Evolutionary conservation across 495 filamentous ascomycete genomes (phyloP).

Genomic region (Staphylotrichum tortipilum): DNA sequence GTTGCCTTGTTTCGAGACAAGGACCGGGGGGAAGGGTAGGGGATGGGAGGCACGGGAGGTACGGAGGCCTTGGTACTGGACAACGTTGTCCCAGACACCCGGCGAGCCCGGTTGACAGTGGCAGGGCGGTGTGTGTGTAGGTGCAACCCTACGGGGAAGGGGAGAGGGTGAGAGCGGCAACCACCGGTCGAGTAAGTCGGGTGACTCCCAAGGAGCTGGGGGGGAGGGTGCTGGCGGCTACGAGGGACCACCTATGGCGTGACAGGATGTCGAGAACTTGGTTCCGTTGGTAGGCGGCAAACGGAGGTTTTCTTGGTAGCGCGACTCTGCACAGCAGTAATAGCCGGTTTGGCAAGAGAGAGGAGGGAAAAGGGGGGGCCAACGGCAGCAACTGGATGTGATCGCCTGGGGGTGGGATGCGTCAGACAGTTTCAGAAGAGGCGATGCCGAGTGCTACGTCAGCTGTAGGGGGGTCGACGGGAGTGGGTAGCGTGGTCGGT

Average conservation of each 20-base stretch:
- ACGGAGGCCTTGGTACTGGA: too few species aligned
- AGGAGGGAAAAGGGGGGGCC: neutral
- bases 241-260: neutral
- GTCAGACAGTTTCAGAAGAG: slow-evolving; percentile 29
- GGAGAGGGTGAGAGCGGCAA: slow-evolving; percentile 4
- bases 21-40: slow-evolving; percentile 3
- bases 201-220: too few species aligned
- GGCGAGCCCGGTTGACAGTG: slow-evolving; percentile 19
- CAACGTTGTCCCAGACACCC: slow-evolving; percentile 10
- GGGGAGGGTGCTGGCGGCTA: neutral
- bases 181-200: neutral
- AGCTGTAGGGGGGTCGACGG: too few species aligned
- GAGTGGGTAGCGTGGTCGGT: neutral
- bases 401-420: slow-evolving; percentile 22
- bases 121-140: neutral
- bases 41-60: too few species aligned
- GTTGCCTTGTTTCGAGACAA: slow-evolving; percentile 14
- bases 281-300: too few species aligned
- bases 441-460: slow-evolving; percentile 20
- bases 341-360: too few species aligned
- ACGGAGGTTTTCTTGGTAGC: neutral
- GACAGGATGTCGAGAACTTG: too few species aligned
- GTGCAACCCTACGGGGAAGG: neutral
- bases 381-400: slow-evolving; percentile 7
- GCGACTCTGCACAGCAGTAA: slow-evolving; percentile 2